Conservation (phyloP, 2,329 filamentous ascomycete species). For the Alternaria triticimaculans region DNA sequence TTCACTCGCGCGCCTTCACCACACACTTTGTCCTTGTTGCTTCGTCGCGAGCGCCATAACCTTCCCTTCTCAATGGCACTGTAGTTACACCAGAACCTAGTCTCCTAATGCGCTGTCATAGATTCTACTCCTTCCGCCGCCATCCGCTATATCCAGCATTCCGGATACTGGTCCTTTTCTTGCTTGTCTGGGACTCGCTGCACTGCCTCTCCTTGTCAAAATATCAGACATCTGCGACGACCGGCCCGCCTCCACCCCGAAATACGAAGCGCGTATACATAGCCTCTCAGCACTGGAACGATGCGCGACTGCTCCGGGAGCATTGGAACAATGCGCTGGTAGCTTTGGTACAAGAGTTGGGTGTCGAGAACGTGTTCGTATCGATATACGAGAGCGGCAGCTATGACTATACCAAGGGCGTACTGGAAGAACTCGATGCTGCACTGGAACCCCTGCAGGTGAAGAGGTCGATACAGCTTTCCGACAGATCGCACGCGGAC, state of each 20-base stretch:
- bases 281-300: slow-evolving; percentile 73
- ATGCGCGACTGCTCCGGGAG: slow-evolving; percentile 63
- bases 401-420: slow-evolving; percentile 71
- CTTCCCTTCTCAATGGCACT: background rate
- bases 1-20: background rate
- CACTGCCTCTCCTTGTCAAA: slow-evolving; percentile 27
- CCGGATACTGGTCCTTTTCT: slow-evolving; percentile 26
- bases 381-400: slow-evolving; percentile 73
- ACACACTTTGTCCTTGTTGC: background rate
- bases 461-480: slow-evolving; percentile 62
- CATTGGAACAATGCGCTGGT: slow-evolving; percentile 70
- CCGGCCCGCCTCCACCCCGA: slow-evolving; percentile 17
- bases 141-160: slow-evolving; percentile 25
- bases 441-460: slow-evolving; percentile 62
- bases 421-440: slow-evolving; percentile 63
- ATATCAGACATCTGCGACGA: slow-evolving; percentile 20
- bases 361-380: slow-evolving; percentile 70
- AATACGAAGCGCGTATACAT: slow-evolving; percentile 64
- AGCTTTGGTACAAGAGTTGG: slow-evolving; percentile 63
- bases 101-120: slow-evolving; percentile 21
- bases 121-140: slow-evolving; percentile 26
- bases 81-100: background rate
- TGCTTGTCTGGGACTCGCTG: slow-evolving; percentile 29
- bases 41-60: background rate
- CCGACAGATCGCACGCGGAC: slow-evolving; percentile 58